Conservation (phyloP, 1,284 basidiomycete genomes). For the Microbotryomycetes sp. region DNA sequence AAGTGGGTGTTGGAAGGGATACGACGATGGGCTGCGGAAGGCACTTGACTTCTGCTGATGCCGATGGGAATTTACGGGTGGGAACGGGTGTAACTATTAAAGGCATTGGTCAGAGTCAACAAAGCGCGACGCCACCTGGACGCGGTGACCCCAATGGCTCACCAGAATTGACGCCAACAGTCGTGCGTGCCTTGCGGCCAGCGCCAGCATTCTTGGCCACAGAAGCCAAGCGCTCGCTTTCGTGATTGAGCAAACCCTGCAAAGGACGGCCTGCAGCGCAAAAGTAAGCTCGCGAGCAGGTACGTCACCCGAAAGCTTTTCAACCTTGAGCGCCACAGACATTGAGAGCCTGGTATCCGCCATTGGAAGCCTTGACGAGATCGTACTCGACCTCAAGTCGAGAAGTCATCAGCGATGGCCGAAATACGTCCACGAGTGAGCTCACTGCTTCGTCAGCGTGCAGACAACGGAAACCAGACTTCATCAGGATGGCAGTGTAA, state of each 20-base stretch:
- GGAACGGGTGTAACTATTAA: too few relatives aligned
- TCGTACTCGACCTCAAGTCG: slow-evolving; percentile 7
- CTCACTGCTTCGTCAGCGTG: neutral
- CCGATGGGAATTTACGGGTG: too few relatives aligned
- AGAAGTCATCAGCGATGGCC: neutral
- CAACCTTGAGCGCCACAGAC: slow-evolving; percentile 11
- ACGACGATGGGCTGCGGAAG: neutral
- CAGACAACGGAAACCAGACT: slow-evolving; percentile 6
- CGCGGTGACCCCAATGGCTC: too few relatives aligned
- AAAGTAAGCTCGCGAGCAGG: neutral
- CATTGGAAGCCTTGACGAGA: slow-evolving; percentile 3
- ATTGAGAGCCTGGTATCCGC: slow-evolving; percentile 9
- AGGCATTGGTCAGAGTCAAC: too few relatives aligned
- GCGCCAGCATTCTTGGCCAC: too few relatives aligned
- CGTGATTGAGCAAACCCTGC: neutral
- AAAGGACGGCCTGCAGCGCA: too few relatives aligned
- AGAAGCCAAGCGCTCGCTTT: neutral
- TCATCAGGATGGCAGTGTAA: slow-evolving; percentile 9
- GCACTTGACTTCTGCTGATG: neutral
- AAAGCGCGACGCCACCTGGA: too few relatives aligned
- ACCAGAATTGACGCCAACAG: too few relatives aligned
- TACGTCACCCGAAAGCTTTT: slow-evolving; percentile 5
- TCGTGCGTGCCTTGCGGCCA: neutral
- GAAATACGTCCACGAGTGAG: too few relatives aligned
- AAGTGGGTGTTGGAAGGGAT: neutral